Conservation (phyloP, 192 early-diverging fungal genomes). For the Spizellomyces sp. region DNA sequence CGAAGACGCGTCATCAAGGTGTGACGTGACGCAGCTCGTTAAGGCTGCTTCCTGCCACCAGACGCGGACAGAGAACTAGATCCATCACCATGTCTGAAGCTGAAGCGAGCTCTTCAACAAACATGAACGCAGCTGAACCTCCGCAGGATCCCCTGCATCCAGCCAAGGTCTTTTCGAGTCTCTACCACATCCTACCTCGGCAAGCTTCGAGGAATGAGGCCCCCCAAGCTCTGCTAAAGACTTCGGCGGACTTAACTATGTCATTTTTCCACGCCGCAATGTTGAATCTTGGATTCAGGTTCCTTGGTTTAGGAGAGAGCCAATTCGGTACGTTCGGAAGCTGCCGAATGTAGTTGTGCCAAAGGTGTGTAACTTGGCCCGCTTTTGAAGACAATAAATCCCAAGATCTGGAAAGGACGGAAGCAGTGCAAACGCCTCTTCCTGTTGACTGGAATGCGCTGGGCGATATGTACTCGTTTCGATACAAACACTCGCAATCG, state of each 20-base stretch:
- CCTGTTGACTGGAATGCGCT: slow-evolving; percentile 63
- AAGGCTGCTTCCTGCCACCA: too few species aligned
- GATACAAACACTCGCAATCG: slow-evolving; percentile 69
- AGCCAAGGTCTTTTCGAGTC: not conserved
- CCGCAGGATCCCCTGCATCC: not conserved
- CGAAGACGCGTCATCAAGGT: too few species aligned
- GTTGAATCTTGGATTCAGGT: slow-evolving; percentile 62
- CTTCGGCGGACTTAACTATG: slow-evolving; percentile 25
- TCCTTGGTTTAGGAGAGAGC: slow-evolving; percentile 65
- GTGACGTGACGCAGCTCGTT: too few species aligned
- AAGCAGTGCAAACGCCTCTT: slow-evolving; percentile 13
- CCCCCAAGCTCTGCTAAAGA: not conserved
- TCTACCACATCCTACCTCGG: not conserved
- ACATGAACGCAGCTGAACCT: too few species aligned
- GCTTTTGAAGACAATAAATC: too few species aligned
- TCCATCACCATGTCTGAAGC: too few species aligned
- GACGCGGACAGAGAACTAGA: too few species aligned
- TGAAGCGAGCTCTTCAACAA: too few species aligned
- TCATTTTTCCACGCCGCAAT: slow-evolving; percentile 58
- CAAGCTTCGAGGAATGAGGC: not conserved
- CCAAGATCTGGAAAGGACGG: too few species aligned
- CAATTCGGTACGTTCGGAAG: slow-evolving; percentile 24
- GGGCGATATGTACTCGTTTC: slow-evolving; percentile 62
- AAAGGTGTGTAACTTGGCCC: too few species aligned
- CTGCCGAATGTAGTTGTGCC: not conserved